These are phyloP conservation scores for Pelargonium cotyledonis DNA, from an alignment of 441 rosid genomes.

Conservation along the genomic window DNA sequence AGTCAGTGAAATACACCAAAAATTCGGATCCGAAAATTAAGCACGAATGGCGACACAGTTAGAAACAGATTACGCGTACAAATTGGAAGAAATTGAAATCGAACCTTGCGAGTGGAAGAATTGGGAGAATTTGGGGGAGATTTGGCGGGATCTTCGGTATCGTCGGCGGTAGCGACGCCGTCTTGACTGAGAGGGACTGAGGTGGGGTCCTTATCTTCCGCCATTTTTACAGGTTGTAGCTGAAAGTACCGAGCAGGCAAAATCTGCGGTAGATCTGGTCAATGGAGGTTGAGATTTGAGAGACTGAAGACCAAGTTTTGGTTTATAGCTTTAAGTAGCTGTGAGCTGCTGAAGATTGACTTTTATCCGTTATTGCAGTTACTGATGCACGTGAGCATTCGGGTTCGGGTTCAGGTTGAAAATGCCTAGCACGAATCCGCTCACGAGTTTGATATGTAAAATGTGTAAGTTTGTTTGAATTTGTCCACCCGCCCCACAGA, in stretches of 20 bases:
- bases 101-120: slow-evolving; percentile 62
- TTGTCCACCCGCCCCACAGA: too few species aligned
- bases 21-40: neutral
- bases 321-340: neutral
- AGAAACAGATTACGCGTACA: neutral
- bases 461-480: too few species aligned
- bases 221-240: slow-evolving; percentile 26
- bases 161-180: slow-evolving; percentile 33
- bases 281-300: neutral
- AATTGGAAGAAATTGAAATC: neutral
- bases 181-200: slow-evolving; percentile 51
- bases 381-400: too few species aligned
- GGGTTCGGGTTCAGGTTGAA: too few species aligned
- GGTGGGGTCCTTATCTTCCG: slow-evolving; percentile 53
- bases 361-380: too few species aligned
- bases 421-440: too few species aligned
- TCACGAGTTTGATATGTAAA: too few species aligned
- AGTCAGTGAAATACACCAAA: neutral
- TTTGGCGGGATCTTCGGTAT: slow-evolving; percentile 60
- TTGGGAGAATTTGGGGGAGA: slow-evolving; percentile 43
- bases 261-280: neutral
- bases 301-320: neutral
- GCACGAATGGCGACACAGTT: neutral
- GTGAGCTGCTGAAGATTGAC: too few species aligned
- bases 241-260: neutral